Evolutionary conservation across 495 filamentous ascomycete species (phyloP).

Genomic region (Daldinia loculata): DNA sequence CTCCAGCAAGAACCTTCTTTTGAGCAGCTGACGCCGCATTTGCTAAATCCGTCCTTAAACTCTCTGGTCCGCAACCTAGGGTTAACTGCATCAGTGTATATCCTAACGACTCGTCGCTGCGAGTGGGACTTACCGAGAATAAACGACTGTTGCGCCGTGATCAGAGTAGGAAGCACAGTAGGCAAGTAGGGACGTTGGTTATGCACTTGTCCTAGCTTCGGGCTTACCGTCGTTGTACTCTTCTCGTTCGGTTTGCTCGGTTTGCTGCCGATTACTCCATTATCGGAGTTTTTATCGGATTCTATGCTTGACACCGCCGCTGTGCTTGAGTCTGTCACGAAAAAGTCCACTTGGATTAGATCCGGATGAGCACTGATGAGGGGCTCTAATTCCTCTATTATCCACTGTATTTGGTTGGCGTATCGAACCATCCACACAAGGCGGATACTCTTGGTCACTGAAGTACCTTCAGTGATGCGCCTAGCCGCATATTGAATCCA

Average conservation of each 20-base stretch:
- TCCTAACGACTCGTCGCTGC: neutral
- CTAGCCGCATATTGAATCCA: constrained; percentile 75
- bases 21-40: constrained; percentile 73
- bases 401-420: constrained; percentile 33
- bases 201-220: constrained; percentile 30
- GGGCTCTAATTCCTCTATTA: constrained; percentile 29
- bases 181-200: constrained; percentile 30
- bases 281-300: constrained; percentile 27
- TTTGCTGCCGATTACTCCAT: constrained; percentile 7
- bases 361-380: constrained; percentile 24
- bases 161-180: constrained; percentile 17
- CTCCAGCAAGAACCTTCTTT: constrained; percentile 63
- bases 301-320: constrained; percentile 10
- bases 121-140: constrained; percentile 26
- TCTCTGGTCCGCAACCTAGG: constrained; percentile 70
- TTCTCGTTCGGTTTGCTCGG: constrained; percentile 23
- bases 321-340: constrained; percentile 25
- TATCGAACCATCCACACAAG: constrained; percentile 79
- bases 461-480: constrained; percentile 73
- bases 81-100: neutral
- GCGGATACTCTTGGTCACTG: constrained; percentile 71
- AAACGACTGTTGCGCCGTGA: constrained; percentile 23
- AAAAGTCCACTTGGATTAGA: constrained; percentile 30
- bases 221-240: constrained; percentile 12
- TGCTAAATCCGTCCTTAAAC: constrained; percentile 73